Evolutionary conservation across 805 yeast genomes (phyloP).

Genomic region (Ogataea pignaliae): DNA sequence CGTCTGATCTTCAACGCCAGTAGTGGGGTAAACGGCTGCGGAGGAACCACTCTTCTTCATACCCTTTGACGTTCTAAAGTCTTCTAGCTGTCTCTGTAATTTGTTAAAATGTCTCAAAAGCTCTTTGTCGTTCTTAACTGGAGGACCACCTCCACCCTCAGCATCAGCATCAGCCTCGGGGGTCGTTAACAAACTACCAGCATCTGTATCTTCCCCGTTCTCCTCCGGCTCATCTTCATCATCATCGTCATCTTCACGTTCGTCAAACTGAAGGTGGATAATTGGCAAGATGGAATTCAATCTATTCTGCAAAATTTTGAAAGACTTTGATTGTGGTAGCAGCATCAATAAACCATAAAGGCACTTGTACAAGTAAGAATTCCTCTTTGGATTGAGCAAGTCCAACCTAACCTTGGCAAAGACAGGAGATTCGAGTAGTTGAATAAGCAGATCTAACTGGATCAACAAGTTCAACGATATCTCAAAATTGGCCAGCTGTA

Average conservation of each 20-base stretch:
- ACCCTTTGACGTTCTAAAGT: slow-evolving; percentile 8
- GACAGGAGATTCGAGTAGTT: slow-evolving; percentile 86
- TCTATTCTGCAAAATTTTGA: slow-evolving; percentile 73
- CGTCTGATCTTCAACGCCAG: neutral
- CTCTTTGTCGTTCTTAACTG: slow-evolving; percentile 16
- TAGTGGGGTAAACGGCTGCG: no score
- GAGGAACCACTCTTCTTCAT: neutral
- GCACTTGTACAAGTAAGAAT: slow-evolving; percentile 80
- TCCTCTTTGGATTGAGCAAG: slow-evolving; percentile 77
- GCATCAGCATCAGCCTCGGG: neutral
- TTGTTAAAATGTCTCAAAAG: slow-evolving; percentile 44
- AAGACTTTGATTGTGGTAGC: slow-evolving; percentile 90
- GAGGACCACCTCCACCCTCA: neutral
- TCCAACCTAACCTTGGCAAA: slow-evolving; percentile 84
- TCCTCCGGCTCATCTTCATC: slow-evolving; percentile 24
- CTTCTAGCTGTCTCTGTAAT: slow-evolving; percentile 38
- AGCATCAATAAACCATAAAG: slow-evolving; percentile 91
- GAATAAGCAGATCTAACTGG: slow-evolving; percentile 86
- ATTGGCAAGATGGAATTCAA: slow-evolving; percentile 54
- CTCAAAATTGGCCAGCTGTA: slow-evolving; percentile 77
- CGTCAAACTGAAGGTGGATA: slow-evolving; percentile 22
- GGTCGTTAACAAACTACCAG: neutral
- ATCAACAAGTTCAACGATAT: slow-evolving; percentile 72
- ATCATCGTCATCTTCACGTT: slow-evolving; percentile 23
- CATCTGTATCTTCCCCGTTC: slow-evolving; percentile 15